These are phyloP conservation scores for Fusarium sp. DNA, from an alignment of 2,329 filamentous ascomycete species.

Conservation along the genomic window DNA sequence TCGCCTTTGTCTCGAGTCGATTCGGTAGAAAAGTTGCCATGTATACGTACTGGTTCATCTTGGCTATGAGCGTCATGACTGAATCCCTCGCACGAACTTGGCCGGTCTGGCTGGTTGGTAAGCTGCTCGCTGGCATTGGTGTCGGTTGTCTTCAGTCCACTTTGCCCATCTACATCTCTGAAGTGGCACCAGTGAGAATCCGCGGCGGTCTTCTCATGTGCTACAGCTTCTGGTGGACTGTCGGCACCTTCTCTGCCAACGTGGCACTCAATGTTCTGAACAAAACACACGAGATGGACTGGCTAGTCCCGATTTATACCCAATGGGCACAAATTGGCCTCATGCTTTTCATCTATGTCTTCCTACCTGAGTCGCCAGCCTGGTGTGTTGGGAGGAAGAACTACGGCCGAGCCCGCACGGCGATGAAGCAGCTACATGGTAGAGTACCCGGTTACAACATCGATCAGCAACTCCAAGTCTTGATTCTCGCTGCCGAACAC, in stretches of 20 bases:
- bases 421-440: neutral
- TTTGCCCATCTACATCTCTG: neutral
- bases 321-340: neutral
- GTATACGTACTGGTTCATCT: neutral
- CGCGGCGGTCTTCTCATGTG: conserved; percentile 51
- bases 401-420: neutral
- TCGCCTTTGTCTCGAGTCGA: conserved; percentile 40
- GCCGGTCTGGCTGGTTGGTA: neutral
- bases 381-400: neutral
- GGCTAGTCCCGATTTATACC: neutral
- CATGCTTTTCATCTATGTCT: neutral
- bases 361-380: neutral
- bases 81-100: neutral
- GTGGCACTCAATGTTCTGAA: conserved; percentile 50
- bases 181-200: conserved; percentile 50
- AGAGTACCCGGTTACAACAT: neutral
- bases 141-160: neutral
- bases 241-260: conserved; percentile 53
- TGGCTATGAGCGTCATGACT: neutral
- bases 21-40: conserved; percentile 12
- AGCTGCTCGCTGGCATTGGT: neutral
- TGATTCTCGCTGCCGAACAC: neutral
- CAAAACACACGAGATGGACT: conserved; percentile 41
- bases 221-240: conserved; percentile 55
- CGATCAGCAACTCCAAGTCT: neutral